Base-by-base conservation (phyloP, 2,329 filamentous ascomycete genomes). In the Elsinoe perseae region DNA sequence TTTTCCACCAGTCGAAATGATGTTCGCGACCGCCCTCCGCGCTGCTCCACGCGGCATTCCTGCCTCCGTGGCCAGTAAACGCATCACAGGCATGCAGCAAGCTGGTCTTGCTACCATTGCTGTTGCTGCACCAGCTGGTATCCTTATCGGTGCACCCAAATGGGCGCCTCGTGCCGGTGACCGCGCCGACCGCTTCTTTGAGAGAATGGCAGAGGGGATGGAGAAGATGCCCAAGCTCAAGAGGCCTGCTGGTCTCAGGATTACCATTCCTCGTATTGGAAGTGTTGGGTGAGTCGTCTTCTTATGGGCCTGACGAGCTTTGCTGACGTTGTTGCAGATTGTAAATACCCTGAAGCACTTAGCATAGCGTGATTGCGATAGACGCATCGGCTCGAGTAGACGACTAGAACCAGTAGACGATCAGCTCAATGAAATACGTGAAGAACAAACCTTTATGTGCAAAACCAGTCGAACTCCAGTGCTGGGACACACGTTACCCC, bases 21-120 rank as follows among this genome's bases (percentile, higher is more conserved):
- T 56, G 53, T 56, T 56, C 53, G 53, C 53, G 43, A 56, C 53
- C 27, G 53, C 53, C 40, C 23, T 56, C 53, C 53, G 53, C 28
- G 42, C 53, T 46, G 23, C 30, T 20, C 38, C 42, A 25, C 53
- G 40, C 27, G 21, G 27, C 53, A 20, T 56, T 21, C 40, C 53
- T 18, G 38, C 53, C 27, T 21, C 53, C 3, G 40, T 34, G 7
- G 18, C 53, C 25, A 36, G 18, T 12, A n/a, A 30, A n/a, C 38
- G 53, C 53, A 56, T 56, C 53, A 46, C 53, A n/a, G 42, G 25
- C n/a, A 56, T 38, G 21, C 53, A 56, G 28, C 53, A 56, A 34
- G 38, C 42, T 16, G 27, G 16, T 16, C 38, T 56, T 23, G 40
- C 28, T 16, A 34, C 27, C 36, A 32, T 40, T 20, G 40, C 36